Evolutionary conservation across 2,329 filamentous ascomycete species (phyloP), one percentile per base, ranked within the genome.

Genomic region (Fusarium armeniacum): DNA sequence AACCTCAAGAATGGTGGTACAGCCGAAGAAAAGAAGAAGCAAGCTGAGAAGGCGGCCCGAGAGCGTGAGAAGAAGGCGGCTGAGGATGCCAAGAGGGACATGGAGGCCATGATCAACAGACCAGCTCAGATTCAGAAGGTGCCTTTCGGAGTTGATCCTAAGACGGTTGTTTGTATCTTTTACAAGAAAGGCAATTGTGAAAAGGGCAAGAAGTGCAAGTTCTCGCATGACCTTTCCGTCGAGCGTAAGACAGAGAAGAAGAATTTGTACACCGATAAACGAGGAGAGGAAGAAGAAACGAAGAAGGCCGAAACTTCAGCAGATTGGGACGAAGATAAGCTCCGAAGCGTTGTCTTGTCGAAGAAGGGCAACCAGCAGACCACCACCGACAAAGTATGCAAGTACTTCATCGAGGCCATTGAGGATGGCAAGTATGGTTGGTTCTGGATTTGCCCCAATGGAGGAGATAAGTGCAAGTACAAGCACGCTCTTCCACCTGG

Each of bases 341-440:
- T 99, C 75, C 89, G 92, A 74, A 91, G 91, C 58, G 96, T 99
- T 36, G 93, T 99, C 26, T 75, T 97, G 78, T 97, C 92, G 76
- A 99, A 99, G 84, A 97, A 99, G 81, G 96, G 96, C 54, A 99
- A 99, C 81, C 96, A 97, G 65, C 90, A 91, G 79, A 97, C 94
- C 24, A 93, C 92, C 7, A 99, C 96, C 47, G 96, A 99, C 79
- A 99, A 98, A 83, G 96, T 99, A 72, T 99, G 96, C 93, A 99
- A 98, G 82, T 97, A 84, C 85, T 99, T 99, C 80, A 96, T 98
- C 78, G 91, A 94, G 73, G 96, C 96, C 28, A 96, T 99, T 68
- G 96, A 99, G 82, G 96, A 99, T 78, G 93, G 94, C 76, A 99
- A 98, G 82, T 99, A 99, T 76, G 96, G 96, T 68, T 99, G 96